A percentile compares a stretch with the other conserved stretches of the same genome.
Evolutionary conservation across 2,329 filamentous ascomycete genomes (phyloP).

Genomic region (Ustulina deusta): DNA sequence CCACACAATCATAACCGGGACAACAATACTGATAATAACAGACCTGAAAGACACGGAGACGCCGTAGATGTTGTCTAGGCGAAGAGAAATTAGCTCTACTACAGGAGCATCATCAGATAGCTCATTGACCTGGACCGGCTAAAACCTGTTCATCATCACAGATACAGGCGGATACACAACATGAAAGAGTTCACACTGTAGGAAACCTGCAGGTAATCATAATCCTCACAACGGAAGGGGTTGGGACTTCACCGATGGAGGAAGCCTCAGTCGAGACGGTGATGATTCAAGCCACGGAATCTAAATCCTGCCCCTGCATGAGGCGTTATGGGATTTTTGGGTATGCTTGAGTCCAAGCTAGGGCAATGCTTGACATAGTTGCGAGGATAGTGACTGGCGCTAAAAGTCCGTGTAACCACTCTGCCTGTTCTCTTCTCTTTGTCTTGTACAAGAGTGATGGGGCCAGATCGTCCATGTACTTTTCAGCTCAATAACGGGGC

Average conservation of each 20-base stretch:
- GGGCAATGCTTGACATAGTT: not conserved
- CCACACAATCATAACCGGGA: not conserved
- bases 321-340: not conserved
- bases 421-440: too few species aligned
- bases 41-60: not conserved
- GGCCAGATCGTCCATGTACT: not conserved
- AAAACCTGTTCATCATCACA: not conserved
- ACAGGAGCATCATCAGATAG: not conserved
- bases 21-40: not conserved
- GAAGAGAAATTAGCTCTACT: not conserved
- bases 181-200: not conserved
- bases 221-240: not conserved
- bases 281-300: not conserved
- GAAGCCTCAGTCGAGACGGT: not conserved
- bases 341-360: not conserved
- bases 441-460: too few species aligned
- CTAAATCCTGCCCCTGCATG: constrained; percentile 3
- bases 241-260: not conserved
- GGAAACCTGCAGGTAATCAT: not conserved
- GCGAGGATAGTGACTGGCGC: too few species aligned
- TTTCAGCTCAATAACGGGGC: not conserved
- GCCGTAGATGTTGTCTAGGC: not conserved
- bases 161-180: not conserved
- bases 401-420: not conserved
- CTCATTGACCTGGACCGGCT: not conserved